Base-by-base conservation (phyloP, 176 grass and related monocot species). In the Rhynchospora pubera region DNA sequence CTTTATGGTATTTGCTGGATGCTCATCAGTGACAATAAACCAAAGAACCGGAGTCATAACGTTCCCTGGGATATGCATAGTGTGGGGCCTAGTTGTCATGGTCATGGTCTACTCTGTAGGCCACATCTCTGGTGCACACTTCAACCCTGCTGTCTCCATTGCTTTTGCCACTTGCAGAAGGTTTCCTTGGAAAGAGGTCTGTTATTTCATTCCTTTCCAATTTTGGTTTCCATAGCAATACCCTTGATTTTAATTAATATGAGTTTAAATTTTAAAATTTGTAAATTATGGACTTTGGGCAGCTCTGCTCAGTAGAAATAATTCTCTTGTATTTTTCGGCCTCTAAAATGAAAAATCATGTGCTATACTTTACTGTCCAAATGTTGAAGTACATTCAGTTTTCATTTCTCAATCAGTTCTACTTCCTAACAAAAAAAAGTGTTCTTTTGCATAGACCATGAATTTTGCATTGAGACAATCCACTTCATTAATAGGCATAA, bases 11-110 rank as follows among this genome's bases (percentile, higher is more conserved):
- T 94, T 93, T 74, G 95, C 92, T 2, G 92, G 95, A 0, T 93
- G 92, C 75, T 89, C 67, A 18, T 84, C 96, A 0, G 96, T 94
- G 56, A 90, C 87, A 47, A 64, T 91, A 80, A 94, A 98, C 86
- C 65, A 82, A 65, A 94, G 85, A 7, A 58, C 24, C 0, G 88
- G 92, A 63, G 85, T 62, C 51, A 90, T 98, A 43, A 91, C 92
- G 26, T 94, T 94, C 60, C 95, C 92, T 2, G 92, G 92, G 21
- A 86, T 94, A 78, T 89, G 87, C 92, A 68, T 85, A 68, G 90
- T 94, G 66, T 98, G 95, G 92, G 95, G 95, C 4, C 88, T 98
- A 10, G 92, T 89, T 12, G 92, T 91, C 18, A 94, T 88, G 96
- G 92, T 91, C 19, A 82, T 95, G 84, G 84, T 93, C 19, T 95